These are phyloP conservation scores for Cordyceps fumosorosea DNA, from an alignment of 2,329 filamentous ascomycete species.

Conservation along the genomic window DNA sequence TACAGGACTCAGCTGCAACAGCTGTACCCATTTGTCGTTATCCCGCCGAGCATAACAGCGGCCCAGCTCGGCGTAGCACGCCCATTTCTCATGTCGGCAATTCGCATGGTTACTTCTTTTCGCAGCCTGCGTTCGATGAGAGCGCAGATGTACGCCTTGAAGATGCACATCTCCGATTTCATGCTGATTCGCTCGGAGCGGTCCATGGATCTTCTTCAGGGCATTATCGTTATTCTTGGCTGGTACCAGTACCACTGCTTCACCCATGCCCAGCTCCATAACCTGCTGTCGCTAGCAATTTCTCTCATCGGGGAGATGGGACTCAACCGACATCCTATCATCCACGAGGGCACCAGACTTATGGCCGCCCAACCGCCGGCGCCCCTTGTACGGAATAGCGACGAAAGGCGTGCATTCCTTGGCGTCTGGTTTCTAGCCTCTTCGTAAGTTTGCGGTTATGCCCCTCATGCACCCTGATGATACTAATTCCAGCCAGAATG, in stretches of 20 bases:
- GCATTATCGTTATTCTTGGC: slow-evolving; percentile 41
- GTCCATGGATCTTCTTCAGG: slow-evolving; percentile 43
- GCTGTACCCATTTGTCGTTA: slow-evolving; percentile 41
- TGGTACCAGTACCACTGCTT: slow-evolving; percentile 51
- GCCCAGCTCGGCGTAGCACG: slow-evolving; percentile 30
- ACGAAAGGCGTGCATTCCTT: slow-evolving; percentile 45
- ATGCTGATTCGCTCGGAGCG: slow-evolving; percentile 43
- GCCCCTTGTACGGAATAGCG: slow-evolving; percentile 36
- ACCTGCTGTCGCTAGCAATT: slow-evolving; percentile 41
- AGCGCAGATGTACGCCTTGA: slow-evolving; percentile 42
- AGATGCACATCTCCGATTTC: slow-evolving; percentile 39
- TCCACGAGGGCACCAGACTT: slow-evolving; percentile 36
- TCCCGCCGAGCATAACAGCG: slow-evolving; percentile 31
- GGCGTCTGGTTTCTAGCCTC: slow-evolving; percentile 50
- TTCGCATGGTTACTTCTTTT: slow-evolving; percentile 44
- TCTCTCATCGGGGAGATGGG: slow-evolving; percentile 42
- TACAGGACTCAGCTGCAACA: slow-evolving; percentile 38
- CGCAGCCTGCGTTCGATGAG: slow-evolving; percentile 41
- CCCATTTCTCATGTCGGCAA: slow-evolving; percentile 43
- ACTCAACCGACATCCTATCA: slow-evolving; percentile 34
- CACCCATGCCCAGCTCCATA: slow-evolving; percentile 45
- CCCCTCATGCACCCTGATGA: too few relatives aligned
- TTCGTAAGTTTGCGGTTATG: slow-evolving; percentile 32
- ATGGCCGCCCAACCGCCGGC: slow-evolving; percentile 35
- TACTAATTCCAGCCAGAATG: slow-evolving; percentile 25